phyloP scores from a whole-genome alignment of 495 filamentous ascomycete species.

The Pyrenopolyporus hunteri region DNA sequence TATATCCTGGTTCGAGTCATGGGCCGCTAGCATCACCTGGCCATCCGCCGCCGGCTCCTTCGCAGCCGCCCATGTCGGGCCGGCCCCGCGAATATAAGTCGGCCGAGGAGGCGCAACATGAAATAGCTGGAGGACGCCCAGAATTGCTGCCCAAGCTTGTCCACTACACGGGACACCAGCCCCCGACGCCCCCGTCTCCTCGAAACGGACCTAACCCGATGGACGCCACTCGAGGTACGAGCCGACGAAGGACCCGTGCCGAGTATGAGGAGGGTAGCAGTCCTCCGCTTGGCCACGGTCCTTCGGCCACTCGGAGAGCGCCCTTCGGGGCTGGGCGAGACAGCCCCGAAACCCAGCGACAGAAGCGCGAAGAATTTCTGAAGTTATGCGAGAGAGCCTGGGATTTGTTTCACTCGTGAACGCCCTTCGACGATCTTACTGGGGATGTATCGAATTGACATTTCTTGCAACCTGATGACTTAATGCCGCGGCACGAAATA shows the following conservation, averaged over 20 bases:
- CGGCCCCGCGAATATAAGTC: constrained; percentile 90
- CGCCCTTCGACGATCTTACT: constrained; percentile 2
- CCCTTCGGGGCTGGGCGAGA: constrained; percentile 80
- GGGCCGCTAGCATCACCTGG: constrained; percentile 82
- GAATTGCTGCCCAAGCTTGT: constrained; percentile 91
- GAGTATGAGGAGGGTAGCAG: constrained; percentile 92
- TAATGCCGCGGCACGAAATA: constrained; percentile 37
- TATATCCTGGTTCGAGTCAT: constrained; percentile 66
- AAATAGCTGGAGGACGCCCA: constrained; percentile 86
- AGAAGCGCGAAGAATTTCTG: constrained; percentile 95
- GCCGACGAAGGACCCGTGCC: constrained; percentile 75
- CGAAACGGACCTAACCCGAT: constrained; percentile 47
- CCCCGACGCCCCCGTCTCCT: constrained; percentile 91
- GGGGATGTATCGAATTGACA: constrained; percentile 20
- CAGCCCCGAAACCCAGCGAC: constrained; percentile 79
- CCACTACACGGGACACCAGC: constrained; percentile 89
- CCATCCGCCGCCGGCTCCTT: constrained; percentile 50
- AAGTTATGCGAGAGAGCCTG: constrained; percentile 85
- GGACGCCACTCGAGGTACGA: constrained; percentile 56
- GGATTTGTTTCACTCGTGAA: constrained; percentile 95
- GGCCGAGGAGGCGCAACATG: constrained; percentile 90
- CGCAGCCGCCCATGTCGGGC: constrained; percentile 51
- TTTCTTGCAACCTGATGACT: constrained; percentile 37
- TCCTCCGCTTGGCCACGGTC: constrained; percentile 72
- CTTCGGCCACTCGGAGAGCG: constrained; percentile 62